Percentiles rank a stretch among this genome's conserved stretches.
Conservation (phyloP, 768 basidiomycete species). For the Gymnopilus junonius region DNA sequence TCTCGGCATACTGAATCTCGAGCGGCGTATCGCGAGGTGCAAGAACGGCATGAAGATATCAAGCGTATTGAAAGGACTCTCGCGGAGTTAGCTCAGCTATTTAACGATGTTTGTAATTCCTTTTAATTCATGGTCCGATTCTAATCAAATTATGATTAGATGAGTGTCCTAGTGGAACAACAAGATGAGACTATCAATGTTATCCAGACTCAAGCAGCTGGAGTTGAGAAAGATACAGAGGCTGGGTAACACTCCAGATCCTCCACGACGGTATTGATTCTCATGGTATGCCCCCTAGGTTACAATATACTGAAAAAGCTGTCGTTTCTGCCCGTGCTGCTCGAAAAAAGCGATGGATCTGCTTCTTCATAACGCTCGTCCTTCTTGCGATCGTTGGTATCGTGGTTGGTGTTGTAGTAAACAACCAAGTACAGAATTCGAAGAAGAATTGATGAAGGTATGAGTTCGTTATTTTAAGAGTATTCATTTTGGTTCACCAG, state of each 20-base stretch:
- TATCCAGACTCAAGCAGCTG: constrained; percentile 78
- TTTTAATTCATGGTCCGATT: background rate
- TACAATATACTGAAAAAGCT: constrained; percentile 85
- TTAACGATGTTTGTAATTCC: constrained; percentile 77
- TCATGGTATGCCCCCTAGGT: constrained; percentile 43
- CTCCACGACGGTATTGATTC: background rate
- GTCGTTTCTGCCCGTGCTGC: constrained; percentile 86
- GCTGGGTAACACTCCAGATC: constrained; percentile 58
- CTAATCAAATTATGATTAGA: constrained; percentile 52
- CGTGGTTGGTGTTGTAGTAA: constrained; percentile 61
- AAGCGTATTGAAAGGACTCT: constrained; percentile 94
- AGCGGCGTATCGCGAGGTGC: constrained; percentile 95
- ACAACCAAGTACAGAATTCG: constrained; percentile 39
- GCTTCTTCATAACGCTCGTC: constrained; percentile 77
- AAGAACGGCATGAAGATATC: constrained; percentile 95
- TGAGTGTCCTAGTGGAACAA: constrained; percentile 94
- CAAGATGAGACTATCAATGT: constrained; percentile 87
- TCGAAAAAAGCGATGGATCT: constrained; percentile 97
- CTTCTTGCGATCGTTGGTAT: constrained; percentile 70
- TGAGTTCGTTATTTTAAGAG: background rate
- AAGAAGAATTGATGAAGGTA: constrained; percentile 26
- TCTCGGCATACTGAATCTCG: constrained; percentile 91
- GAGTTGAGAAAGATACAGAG: constrained; percentile 84
- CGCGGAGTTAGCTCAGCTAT: constrained; percentile 91
- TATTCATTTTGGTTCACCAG: background rate